These are phyloP conservation scores for Vaccinium vitisidaea DNA, from an alignment of 148 eudicot genomes.

Conservation along the genomic window DNA sequence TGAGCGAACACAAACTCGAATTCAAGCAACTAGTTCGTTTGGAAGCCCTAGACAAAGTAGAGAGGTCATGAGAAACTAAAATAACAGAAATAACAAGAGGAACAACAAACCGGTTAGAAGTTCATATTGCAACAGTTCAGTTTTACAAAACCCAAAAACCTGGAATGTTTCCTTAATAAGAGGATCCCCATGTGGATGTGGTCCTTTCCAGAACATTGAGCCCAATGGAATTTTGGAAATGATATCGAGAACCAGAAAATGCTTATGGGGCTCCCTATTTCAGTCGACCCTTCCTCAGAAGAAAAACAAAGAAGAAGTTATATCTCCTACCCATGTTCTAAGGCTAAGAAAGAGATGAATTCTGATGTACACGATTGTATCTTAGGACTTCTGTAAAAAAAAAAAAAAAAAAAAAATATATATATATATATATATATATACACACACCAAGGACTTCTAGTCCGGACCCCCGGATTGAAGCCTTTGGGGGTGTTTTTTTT, in stretches of 20 bases:
- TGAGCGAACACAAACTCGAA: neutral
- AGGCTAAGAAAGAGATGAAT: too few relatives aligned
- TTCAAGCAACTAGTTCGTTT: too few relatives aligned
- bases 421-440: too few relatives aligned
- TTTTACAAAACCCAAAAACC: neutral
- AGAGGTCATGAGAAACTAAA: neutral
- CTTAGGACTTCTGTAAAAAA: too few relatives aligned
- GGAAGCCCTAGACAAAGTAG: neutral
- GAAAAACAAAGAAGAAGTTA: too few relatives aligned
- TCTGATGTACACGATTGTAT: too few relatives aligned
- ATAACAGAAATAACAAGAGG: neutral
- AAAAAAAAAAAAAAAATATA: too few relatives aligned
- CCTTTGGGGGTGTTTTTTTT: too few relatives aligned
- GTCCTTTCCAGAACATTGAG: neutral
- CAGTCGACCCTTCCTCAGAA: neutral
- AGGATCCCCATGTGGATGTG: neutral
- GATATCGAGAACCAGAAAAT: slow-evolving; percentile 21
- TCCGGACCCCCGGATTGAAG: too few relatives aligned
- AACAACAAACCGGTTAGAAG: too few relatives aligned
- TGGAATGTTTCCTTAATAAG: neutral
- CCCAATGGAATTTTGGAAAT: slow-evolving; percentile 13
- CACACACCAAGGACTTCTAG: too few relatives aligned
- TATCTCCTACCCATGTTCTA: too few relatives aligned
- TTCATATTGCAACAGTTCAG: neutral
- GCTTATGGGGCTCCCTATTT: slow-evolving; percentile 15